phyloP scores from a whole-genome alignment of 257 asterid species.

The Solanum ahanhuiri region DNA sequence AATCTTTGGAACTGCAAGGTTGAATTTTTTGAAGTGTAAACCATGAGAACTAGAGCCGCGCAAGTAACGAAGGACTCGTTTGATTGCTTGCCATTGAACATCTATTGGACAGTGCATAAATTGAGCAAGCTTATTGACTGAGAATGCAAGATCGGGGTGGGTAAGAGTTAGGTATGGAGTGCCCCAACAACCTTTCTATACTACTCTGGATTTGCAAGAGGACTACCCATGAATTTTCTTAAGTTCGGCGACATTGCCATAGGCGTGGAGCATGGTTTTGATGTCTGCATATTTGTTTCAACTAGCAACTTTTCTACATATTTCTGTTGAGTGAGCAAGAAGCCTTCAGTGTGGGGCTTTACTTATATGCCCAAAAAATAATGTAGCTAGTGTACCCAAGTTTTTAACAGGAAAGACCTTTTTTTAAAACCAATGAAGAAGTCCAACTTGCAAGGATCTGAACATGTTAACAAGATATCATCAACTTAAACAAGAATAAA shows the following conservation, averaged over 20 bases:
- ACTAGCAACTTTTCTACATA: neutral
- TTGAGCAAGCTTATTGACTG: no score
- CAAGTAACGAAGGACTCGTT: neutral
- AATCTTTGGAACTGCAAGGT: neutral
- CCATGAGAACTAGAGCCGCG: neutral
- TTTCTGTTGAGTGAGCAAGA: neutral
- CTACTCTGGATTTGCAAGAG: neutral
- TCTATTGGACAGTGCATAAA: neutral
- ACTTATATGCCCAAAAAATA: neutral
- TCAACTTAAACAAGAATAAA: neutral
- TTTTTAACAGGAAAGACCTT: neutral
- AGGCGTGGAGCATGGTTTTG: no score
- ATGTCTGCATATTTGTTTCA: neutral
- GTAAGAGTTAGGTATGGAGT: neutral
- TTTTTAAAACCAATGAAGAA: neutral
- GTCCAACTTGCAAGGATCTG: neutral
- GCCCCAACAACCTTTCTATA: neutral
- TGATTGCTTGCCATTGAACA: neutral
- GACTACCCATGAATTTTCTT: neutral
- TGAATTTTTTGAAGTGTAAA: neutral
- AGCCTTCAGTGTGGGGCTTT: neutral
- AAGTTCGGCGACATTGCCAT: neutral
- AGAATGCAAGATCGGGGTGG: no score
- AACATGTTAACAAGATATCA: neutral
- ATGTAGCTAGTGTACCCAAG: neutral